Evolutionary conservation across 148 eudicot species (phyloP).

Genomic region (Fallopia convolvulus): DNA sequence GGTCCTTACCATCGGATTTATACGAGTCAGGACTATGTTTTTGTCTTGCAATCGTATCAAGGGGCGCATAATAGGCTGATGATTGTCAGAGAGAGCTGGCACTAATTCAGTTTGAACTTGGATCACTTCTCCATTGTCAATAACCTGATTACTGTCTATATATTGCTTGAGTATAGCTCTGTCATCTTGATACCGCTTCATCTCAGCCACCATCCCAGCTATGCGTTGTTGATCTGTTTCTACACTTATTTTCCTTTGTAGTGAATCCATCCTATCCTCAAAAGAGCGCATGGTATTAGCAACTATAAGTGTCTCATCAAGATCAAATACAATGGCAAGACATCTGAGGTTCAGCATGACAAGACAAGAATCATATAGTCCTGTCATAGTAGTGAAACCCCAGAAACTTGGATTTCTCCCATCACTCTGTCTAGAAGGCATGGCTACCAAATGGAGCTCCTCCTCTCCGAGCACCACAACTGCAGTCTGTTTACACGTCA

Average conservation of each 20-base stretch:
- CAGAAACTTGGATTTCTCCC: conserved; percentile 52
- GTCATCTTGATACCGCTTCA: conserved; percentile 95
- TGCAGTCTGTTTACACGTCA: conserved; percentile 51
- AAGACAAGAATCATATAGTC: conserved; percentile 75
- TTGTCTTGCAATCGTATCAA: conserved; percentile 80
- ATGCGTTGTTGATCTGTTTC: conserved; percentile 74
- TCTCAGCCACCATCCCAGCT: conserved; percentile 78
- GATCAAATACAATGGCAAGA: conserved; percentile 97
- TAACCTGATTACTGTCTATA: conserved; percentile 91
- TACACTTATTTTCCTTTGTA: conserved; percentile 61
- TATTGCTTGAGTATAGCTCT: conserved; percentile 77
- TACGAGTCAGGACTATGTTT: conserved; percentile 84
- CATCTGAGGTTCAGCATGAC: conserved; percentile 90
- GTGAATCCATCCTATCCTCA: conserved; percentile 83
- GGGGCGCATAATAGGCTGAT: conserved; percentile 76
- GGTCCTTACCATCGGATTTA: conserved; percentile 70
- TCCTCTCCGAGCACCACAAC: conserved; percentile 52
- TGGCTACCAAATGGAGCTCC: conserved; percentile 92
- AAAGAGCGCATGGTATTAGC: conserved; percentile 96
- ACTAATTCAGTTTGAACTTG: conserved; percentile 79
- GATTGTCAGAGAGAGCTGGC: conserved; percentile 73
- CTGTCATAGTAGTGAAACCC: conserved; percentile 60
- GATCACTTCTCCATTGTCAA: conserved; percentile 72
- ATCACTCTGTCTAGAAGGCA: conserved; percentile 62
- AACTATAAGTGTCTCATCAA: conserved; percentile 90